Evolutionary conservation across 495 filamentous ascomycete genomes (phyloP).

Genomic region (Pseudoneurospora amorphoporcata): DNA sequence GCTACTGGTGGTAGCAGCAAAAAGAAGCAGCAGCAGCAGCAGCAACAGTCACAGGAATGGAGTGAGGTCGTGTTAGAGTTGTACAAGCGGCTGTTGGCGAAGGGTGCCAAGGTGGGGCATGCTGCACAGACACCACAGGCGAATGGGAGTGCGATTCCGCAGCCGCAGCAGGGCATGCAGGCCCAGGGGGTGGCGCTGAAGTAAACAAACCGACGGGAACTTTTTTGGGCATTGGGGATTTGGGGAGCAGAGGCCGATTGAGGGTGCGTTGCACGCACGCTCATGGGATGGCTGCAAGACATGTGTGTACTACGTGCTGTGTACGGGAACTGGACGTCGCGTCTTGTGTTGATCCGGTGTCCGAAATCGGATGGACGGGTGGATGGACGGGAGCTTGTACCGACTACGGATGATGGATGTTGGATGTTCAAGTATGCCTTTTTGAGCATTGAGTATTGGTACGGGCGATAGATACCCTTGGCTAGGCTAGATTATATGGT

Average conservation of each 20-base stretch:
- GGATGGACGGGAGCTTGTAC: background rate
- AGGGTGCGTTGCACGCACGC: background rate
- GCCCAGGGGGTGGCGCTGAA: background rate
- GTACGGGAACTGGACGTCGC: background rate
- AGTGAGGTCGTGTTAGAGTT: conserved; percentile 46
- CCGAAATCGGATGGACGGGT: background rate
- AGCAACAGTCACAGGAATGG: conserved; percentile 35
- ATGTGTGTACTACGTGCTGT: too few relatives aligned
- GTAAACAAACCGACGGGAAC: background rate
- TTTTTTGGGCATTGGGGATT: background rate
- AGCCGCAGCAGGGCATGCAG: background rate
- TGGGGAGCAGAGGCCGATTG: background rate
- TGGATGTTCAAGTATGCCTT: background rate
- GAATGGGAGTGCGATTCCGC: background rate
- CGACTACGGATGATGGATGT: background rate
- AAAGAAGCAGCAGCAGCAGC: conserved; percentile 11
- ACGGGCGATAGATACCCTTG: background rate
- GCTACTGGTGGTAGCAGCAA: conserved; percentile 3
- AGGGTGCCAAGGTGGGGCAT: conserved; percentile 36
- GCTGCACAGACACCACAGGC: background rate
- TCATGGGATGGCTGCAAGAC: background rate
- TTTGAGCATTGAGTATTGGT: background rate
- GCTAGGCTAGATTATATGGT: background rate
- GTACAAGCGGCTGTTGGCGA: conserved; percentile 42
- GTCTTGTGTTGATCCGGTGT: background rate